A percentile compares a stretch with the other conserved stretches of the same genome.
Conservation (phyloP, 2,329 filamentous ascomycete species). For the Fusarium clavum region DNA sequence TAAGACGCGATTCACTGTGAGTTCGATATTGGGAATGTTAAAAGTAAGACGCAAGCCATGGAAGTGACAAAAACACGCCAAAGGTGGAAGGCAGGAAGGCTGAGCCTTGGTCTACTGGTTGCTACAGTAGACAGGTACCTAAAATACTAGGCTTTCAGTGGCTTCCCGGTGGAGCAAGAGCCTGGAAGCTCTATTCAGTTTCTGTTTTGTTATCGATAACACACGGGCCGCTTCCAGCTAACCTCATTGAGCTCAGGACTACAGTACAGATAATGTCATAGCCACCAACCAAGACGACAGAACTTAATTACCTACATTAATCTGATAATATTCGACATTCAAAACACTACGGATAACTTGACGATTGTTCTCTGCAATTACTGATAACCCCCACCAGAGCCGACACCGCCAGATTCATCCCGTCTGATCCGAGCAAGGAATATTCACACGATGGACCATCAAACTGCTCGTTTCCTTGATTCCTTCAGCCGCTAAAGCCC, state of each 20-base stretch:
- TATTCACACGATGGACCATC: constrained; percentile 17
- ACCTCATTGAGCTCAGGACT: constrained; percentile 5
- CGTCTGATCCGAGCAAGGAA: constrained; percentile 26
- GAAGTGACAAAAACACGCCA: constrained; percentile 6
- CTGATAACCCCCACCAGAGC: not conserved
- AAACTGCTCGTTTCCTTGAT: constrained; percentile 28
- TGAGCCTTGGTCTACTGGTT: constrained; percentile 11
- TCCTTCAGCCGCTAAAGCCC: constrained; percentile 38
- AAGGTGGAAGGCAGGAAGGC: constrained; percentile 18
- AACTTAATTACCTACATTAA: constrained; percentile 6
- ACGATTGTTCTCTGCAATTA: not conserved
- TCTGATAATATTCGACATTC: not conserved
- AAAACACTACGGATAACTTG: not conserved
- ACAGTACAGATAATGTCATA: not conserved
- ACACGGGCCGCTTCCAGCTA: constrained; percentile 22
- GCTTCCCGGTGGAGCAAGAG: not conserved
- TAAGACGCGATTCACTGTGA: constrained; percentile 19
- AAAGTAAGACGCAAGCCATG: constrained; percentile 10
- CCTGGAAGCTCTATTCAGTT: not conserved
- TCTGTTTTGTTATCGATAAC: constrained; percentile 32
- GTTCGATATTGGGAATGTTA: constrained; percentile 13
- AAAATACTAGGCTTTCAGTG: not conserved
- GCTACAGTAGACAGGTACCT: not conserved
- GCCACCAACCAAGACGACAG: constrained; percentile 13
- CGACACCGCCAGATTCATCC: constrained; percentile 24